Percentiles rank a stretch among this genome's conserved stretches.
Conservation (phyloP, 2,329 filamentous ascomycete genomes). For the Claviceps paspali region DNA sequence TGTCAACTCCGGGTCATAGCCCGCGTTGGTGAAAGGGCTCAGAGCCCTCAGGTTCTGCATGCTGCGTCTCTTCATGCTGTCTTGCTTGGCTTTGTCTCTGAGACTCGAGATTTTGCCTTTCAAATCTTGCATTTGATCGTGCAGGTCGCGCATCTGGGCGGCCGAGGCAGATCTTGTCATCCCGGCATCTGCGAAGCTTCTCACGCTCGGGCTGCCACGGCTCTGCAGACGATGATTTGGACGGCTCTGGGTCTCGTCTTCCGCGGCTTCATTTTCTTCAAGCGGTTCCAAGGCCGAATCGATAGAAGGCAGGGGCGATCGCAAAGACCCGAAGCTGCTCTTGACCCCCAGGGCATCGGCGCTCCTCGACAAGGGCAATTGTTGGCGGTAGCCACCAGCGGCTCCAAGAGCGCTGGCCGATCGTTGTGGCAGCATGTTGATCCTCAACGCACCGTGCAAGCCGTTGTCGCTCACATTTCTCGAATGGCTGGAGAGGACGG, state of each 20-base stretch:
- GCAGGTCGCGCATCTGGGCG: slow-evolving; percentile 57
- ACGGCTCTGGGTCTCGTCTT: slow-evolving; percentile 12
- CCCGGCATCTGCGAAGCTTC: slow-evolving; percentile 27
- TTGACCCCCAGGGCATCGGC: slow-evolving; percentile 24
- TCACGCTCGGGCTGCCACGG: slow-evolving; percentile 30
- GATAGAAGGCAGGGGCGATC: slow-evolving; percentile 22
- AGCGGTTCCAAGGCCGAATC: slow-evolving; percentile 36
- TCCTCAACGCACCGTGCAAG: slow-evolving; percentile 14
- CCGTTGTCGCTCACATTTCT: slow-evolving; percentile 20
- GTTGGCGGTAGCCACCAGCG: slow-evolving; percentile 41
- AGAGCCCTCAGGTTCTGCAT: slow-evolving; percentile 59
- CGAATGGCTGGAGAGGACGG: slow-evolving; percentile 10
- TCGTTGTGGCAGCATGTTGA: slow-evolving; percentile 28
- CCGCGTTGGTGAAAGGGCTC: slow-evolving; percentile 64
- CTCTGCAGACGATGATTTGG: slow-evolving; percentile 19
- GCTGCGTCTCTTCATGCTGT: slow-evolving; percentile 63
- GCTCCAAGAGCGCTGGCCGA: slow-evolving; percentile 50
- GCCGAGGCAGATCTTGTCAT: slow-evolving; percentile 54
- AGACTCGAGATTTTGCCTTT: slow-evolving; percentile 73
- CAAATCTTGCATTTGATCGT: slow-evolving; percentile 72
- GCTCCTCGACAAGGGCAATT: slow-evolving; percentile 27
- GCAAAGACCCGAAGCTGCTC: slow-evolving; percentile 13
- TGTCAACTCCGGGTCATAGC: slow-evolving; percentile 14
- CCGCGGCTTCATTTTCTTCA: slow-evolving; percentile 30
- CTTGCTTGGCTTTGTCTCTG: slow-evolving; percentile 63